phyloP scores from a whole-genome alignment of 805 yeast genomes.

The Saccharomyces paradoxus region DNA sequence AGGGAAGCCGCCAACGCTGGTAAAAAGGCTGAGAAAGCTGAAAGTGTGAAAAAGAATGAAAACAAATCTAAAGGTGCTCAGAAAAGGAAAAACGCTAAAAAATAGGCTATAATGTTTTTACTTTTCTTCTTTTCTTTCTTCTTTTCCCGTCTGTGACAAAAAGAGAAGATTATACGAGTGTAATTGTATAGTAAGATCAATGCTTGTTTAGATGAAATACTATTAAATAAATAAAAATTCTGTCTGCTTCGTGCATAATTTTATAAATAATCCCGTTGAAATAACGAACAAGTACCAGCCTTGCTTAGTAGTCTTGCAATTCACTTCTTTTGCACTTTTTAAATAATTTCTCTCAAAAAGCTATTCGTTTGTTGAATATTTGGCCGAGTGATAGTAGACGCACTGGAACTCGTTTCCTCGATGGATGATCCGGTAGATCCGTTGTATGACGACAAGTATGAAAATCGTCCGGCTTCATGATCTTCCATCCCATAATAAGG shows the following conservation, averaged over 20 bases:
- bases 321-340: background rate
- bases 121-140: background rate
- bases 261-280: background rate
- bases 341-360: constrained; percentile 3
- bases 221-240: background rate
- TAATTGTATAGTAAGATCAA: background rate
- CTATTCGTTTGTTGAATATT: background rate
- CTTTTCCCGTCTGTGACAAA: background rate
- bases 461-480: background rate
- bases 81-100: background rate
- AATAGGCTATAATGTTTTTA: background rate
- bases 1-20: constrained; percentile 9
- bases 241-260: background rate
- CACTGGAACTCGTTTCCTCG: background rate
- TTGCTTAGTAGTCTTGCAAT: background rate
- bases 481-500: background rate
- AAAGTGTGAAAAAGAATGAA: constrained; percentile 7
- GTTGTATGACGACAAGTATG: background rate
- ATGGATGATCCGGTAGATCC: background rate
- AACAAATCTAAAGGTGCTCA: background rate
- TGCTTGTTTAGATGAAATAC: background rate
- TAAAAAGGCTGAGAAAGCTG: constrained; percentile 1
- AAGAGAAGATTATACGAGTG: background rate
- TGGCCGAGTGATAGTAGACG: background rate
- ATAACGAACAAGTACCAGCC: background rate